Evolutionary conservation across 139 green algal genomes (phyloP).

Genomic region (Chlamydomonas sp.): DNA sequence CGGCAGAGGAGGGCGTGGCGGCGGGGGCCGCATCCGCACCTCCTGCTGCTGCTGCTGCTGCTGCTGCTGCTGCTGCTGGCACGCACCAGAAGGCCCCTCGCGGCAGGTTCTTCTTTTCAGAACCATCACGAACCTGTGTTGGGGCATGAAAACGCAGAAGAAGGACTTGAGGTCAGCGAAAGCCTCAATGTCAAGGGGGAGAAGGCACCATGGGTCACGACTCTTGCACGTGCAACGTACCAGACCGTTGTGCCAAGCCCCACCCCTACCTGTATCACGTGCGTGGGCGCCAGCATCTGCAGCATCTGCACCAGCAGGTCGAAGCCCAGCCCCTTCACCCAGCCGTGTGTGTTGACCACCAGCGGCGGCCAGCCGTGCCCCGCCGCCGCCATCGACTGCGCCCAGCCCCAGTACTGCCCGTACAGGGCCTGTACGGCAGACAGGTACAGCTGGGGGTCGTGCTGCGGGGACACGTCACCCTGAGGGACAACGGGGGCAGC

Average conservation of each 20-base stretch:
- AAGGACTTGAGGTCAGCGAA: too few species aligned
- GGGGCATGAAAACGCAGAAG: neutral
- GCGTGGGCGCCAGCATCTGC: conserved; percentile 45
- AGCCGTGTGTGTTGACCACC: conserved; percentile 90
- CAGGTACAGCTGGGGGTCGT: conserved; percentile 74
- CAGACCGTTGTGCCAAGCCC: neutral
- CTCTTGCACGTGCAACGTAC: neutral
- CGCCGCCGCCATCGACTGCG: neutral
- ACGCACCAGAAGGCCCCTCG: conserved; percentile 58
- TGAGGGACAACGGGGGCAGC: too few species aligned
- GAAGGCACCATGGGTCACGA: neutral
- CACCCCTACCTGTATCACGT: conserved; percentile 28
- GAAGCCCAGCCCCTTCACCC: conserved; percentile 84
- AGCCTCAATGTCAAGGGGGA: too few species aligned
- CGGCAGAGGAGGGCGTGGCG: neutral
- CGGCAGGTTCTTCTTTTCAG: conserved; percentile 73
- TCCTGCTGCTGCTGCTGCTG: neutral
- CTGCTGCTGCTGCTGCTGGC: neutral
- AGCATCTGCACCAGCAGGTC: conserved; percentile 76
- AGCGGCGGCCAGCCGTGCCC: conserved; percentile 58
- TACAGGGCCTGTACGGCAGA: conserved; percentile 60
- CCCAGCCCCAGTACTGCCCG: conserved; percentile 29
- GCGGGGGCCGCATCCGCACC: neutral
- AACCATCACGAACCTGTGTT: conserved; percentile 48
- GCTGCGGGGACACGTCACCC: conserved; percentile 75